Conservation (phyloP, 1,284 basidiomycete species). For the Leccinum fallax region DNA sequence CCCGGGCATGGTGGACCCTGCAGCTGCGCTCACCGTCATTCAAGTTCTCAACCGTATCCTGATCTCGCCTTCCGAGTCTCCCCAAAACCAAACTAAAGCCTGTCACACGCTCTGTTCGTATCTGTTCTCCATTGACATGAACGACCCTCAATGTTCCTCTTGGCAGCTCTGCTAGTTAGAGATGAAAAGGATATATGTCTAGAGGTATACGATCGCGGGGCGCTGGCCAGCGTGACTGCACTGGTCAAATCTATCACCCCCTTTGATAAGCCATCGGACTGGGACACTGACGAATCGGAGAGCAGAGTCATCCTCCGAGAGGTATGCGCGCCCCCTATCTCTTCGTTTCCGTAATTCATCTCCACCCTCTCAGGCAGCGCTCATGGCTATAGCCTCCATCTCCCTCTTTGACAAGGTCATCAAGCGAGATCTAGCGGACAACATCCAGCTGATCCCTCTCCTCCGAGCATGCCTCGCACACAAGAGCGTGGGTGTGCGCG, state of each 20-base stretch:
- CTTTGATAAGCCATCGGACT: conserved; percentile 40
- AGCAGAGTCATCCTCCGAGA: conserved; percentile 62
- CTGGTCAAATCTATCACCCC: conserved; percentile 59
- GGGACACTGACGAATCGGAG: conserved; percentile 66
- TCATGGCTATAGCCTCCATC: conserved; percentile 72
- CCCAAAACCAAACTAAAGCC: conserved; percentile 53
- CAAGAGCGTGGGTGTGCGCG: conserved; percentile 73
- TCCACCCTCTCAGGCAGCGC: conserved; percentile 51
- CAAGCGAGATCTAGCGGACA: conserved; percentile 65
- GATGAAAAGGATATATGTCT: conserved; percentile 71
- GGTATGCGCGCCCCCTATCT: conserved; percentile 41
- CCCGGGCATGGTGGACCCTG: conserved; percentile 42
- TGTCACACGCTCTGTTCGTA: conserved; percentile 72
- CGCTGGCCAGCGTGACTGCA: conserved; percentile 49
- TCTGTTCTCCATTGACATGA: background rate
- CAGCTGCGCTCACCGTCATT: conserved; percentile 54
- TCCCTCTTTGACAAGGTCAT: conserved; percentile 71
- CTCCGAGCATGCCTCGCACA: conserved; percentile 60
- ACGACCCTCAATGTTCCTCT: background rate
- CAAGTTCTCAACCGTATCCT: conserved; percentile 65
- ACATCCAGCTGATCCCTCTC: conserved; percentile 51
- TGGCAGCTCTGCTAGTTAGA: conserved; percentile 65
- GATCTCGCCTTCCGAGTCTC: conserved; percentile 42
- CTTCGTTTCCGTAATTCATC: conserved; percentile 3
- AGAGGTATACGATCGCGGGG: conserved; percentile 64